Evolutionary conservation across 345 rosid species (phyloP).

Genomic region (Chamaenerion angustifolium): DNA sequence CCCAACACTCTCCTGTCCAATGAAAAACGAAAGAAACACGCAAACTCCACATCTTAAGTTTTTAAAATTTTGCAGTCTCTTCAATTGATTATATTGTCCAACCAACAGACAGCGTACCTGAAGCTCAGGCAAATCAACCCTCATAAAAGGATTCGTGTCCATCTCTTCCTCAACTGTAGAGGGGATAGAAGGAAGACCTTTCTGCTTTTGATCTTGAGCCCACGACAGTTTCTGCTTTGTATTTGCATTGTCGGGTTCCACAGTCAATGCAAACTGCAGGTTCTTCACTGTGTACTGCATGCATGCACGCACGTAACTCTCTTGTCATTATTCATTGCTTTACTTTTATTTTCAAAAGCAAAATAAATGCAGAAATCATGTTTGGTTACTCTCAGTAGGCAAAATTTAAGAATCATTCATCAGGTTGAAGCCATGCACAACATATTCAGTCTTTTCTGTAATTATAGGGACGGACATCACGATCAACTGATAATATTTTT

Average conservation of each 20-base stretch:
- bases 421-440: not conserved
- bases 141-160: conserved; percentile 80
- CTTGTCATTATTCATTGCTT: not conserved
- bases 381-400: not conserved
- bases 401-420: not conserved
- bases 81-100: not conserved
- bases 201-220: conserved; percentile 65
- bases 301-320: conserved; percentile 11
- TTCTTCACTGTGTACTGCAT: conserved; percentile 82
- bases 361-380: not conserved
- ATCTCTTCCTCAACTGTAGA: conserved; percentile 78
- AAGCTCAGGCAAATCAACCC: conserved; percentile 51
- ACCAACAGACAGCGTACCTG: conserved; percentile 21
- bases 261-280: conserved; percentile 67
- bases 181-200: conserved; percentile 71
- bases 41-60: too few relatives aligned
- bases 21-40: too few relatives aligned
- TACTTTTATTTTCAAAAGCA: not conserved
- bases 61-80: too few relatives aligned
- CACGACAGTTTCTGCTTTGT: conserved; percentile 57
- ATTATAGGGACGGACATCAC: not conserved
- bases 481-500: not conserved
- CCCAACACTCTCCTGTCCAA: too few relatives aligned
- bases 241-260: conserved; percentile 62
- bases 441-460: not conserved